phyloP scores from a whole-genome alignment of 306 rosid genomes.

The Sechiopsis laciniata region DNA sequence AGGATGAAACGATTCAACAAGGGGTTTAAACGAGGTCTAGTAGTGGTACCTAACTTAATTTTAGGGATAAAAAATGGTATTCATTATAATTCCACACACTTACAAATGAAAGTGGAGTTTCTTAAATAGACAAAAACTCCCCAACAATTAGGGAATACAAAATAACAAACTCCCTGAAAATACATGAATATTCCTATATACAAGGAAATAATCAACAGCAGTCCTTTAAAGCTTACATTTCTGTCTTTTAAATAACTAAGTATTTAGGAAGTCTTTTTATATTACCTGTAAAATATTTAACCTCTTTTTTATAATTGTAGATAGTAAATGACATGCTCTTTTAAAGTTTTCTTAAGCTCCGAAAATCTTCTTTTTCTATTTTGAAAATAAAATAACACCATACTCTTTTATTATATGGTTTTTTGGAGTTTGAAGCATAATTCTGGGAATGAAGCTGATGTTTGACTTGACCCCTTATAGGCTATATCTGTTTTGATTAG shows the following conservation, averaged over 20 bases:
- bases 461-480: background rate
- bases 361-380: background rate
- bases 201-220: background rate
- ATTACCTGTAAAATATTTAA: background rate
- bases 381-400: background rate
- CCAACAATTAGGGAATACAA: no score
- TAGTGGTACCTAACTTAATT: no score
- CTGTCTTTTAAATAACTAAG: background rate
- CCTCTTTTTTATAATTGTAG: background rate
- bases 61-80: no score
- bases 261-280: background rate
- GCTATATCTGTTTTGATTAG: background rate
- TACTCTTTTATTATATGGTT: background rate
- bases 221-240: background rate
- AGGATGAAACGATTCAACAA: no score
- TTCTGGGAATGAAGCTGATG: background rate
- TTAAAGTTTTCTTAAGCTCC: background rate
- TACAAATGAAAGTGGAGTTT: no score
- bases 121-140: no score
- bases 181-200: no score
- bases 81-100: no score
- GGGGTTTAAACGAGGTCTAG: no score
- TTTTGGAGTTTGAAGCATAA: background rate
- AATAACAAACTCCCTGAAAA: no score
- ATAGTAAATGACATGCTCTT: background rate